A percentile compares a stretch with the other conserved stretches of the same genome.
These are phyloP conservation scores for Podospora tetraspora DNA, from an alignment of 495 filamentous ascomycete genomes.

Conservation along the genomic window DNA sequence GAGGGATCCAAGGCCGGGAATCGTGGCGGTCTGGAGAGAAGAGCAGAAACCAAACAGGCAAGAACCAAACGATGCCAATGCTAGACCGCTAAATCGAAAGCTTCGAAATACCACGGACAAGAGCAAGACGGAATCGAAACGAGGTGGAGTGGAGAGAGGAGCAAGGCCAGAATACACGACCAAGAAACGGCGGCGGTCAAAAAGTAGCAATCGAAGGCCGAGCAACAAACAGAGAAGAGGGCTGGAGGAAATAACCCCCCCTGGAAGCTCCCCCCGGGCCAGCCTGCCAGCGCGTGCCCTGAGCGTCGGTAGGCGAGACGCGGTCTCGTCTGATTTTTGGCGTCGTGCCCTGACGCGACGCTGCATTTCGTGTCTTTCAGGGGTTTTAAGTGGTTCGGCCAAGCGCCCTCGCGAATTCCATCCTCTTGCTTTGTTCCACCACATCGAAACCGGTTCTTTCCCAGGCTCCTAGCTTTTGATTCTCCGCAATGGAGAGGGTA, in stretches of 20 bases:
- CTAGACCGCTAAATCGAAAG: background rate
- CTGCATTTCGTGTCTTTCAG: conserved; percentile 6
- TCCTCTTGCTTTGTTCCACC: background rate
- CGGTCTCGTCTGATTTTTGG: conserved; percentile 2
- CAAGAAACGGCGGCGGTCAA: background rate
- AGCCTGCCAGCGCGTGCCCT: conserved; percentile 6
- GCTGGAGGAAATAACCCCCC: too few relatives aligned
- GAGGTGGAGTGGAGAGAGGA: background rate
- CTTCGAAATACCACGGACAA: background rate
- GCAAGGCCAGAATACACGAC: background rate
- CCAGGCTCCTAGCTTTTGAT: background rate
- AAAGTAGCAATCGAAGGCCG: background rate
- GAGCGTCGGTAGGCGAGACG: background rate
- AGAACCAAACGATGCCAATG: background rate
- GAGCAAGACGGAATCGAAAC: background rate
- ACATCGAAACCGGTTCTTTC: background rate
- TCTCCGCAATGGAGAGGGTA: background rate
- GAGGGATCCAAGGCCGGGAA: background rate
- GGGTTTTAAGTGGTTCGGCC: conserved; percentile 7
- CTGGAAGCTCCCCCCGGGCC: too few relatives aligned
- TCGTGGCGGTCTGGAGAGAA: background rate
- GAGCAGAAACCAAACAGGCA: background rate
- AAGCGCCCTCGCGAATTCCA: conserved; percentile 1
- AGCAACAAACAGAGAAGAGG: background rate
- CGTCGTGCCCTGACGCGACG: conserved; percentile 3